Evolutionary conservation across 805 yeast species (phyloP).

Genomic region (Pichia membranifaciens): DNA sequence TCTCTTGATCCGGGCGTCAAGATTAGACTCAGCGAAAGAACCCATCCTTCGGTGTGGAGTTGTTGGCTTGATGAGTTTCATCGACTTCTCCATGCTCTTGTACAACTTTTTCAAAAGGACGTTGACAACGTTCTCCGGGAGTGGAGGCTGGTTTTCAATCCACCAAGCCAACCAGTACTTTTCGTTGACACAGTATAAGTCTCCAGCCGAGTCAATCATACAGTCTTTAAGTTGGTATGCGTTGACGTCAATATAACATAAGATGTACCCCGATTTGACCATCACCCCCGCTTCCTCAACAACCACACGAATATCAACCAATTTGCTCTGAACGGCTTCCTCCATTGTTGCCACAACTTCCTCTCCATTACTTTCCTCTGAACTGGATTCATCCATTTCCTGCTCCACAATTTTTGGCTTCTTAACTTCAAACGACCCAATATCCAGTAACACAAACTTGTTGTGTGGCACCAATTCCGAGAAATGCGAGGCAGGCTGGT

Average conservation of each 20-base stretch:
- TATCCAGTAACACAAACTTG: conserved; percentile 42
- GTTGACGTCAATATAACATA: conserved; percentile 32
- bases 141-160: conserved; percentile 28
- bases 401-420: background rate
- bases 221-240: conserved; percentile 22
- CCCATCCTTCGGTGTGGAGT: conserved; percentile 23
- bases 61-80: background rate
- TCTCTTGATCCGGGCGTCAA: no score
- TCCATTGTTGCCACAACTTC: no score
- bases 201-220: conserved; percentile 5
- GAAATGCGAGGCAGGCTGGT: conserved; percentile 52
- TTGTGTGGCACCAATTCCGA: conserved; percentile 51
- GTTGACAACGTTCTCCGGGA: conserved; percentile 36
- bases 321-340: conserved; percentile 16
- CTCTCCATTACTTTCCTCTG: conserved; percentile 7
- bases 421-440: conserved; percentile 39
- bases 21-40: conserved; percentile 22
- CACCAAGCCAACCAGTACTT: conserved; percentile 31
- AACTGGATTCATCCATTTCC: background rate
- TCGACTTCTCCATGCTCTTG: conserved; percentile 34
- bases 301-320: conserved; percentile 19
- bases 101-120: conserved; percentile 41
- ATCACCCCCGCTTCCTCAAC: conserved; percentile 4
- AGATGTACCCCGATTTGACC: conserved; percentile 44
- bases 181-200: conserved; percentile 9